Conservation (phyloP, 345 rosid species). For the Sisymbrium altissimum region DNA sequence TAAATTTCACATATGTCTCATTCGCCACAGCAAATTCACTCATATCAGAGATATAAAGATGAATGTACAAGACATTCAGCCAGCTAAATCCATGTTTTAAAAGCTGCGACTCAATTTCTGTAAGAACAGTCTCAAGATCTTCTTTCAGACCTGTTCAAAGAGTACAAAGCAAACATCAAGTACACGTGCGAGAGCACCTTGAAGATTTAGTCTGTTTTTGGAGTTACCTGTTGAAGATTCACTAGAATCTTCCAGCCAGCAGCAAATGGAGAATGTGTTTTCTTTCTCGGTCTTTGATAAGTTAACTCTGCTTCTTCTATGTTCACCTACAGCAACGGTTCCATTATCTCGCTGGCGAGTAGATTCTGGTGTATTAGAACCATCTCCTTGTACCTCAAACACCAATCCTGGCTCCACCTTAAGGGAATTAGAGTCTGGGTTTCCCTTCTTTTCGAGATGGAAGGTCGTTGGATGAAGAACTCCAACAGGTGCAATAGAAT, state of each 20-base stretch:
- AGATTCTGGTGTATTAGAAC: conserved; percentile 34
- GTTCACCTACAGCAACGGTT: conserved; percentile 38
- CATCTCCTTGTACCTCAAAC: conserved; percentile 61
- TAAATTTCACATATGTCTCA: conserved; percentile 78
- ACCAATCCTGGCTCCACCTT: conserved; percentile 44
- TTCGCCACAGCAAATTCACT: conserved; percentile 70
- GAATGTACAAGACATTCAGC: conserved; percentile 82
- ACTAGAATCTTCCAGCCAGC: conserved; percentile 67
- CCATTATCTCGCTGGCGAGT: conserved; percentile 30
- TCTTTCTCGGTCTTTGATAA: conserved; percentile 54
- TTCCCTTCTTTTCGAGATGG: conserved; percentile 68
- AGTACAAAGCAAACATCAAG: neutral
- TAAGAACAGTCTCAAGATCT: conserved; percentile 60
- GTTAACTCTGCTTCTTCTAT: conserved; percentile 39
- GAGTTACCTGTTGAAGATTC: conserved; percentile 59
- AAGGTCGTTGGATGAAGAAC: conserved; percentile 73
- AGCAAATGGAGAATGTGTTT: conserved; percentile 62
- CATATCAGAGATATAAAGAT: conserved; percentile 90
- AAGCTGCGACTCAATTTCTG: conserved; percentile 62
- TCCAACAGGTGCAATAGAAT: conserved; percentile 92
- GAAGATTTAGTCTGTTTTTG: neutral
- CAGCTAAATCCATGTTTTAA: conserved; percentile 52
- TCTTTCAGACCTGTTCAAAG: conserved; percentile 57
- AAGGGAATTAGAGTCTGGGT: conserved; percentile 23
- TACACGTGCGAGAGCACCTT: neutral